Evolutionary conservation across 768 basidiomycete species (phyloP).

Genomic region (Lactarius sanguifluus): DNA sequence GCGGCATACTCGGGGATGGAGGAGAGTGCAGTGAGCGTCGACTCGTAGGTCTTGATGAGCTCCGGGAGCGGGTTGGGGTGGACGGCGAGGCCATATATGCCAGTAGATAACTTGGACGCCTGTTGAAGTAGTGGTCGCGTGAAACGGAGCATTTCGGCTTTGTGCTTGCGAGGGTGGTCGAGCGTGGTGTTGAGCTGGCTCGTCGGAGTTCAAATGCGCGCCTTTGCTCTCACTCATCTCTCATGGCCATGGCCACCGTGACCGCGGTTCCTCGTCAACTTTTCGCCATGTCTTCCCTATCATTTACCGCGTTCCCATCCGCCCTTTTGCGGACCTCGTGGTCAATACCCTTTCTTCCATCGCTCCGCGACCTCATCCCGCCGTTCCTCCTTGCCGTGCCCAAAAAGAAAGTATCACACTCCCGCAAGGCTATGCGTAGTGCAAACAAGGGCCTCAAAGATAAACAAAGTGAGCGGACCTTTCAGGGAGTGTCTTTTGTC

Average conservation of each 20-base stretch:
- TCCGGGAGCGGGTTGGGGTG: conserved; percentile 84
- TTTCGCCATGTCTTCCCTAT: conserved; percentile 30
- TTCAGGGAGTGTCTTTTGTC: background rate
- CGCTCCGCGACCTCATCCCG: conserved; percentile 75
- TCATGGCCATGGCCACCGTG: conserved; percentile 9
- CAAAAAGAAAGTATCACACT: conserved; percentile 91
- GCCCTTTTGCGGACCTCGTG: conserved; percentile 33
- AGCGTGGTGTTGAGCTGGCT: background rate
- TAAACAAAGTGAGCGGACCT: conserved; percentile 67
- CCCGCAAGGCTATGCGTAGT: conserved; percentile 90
- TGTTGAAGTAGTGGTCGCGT: conserved; percentile 64
- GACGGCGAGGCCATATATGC: conserved; percentile 79
- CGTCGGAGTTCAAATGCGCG: conserved; percentile 27
- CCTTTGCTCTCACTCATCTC: background rate
- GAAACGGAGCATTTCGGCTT: conserved; percentile 64
- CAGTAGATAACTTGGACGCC: conserved; percentile 74
- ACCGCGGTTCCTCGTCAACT: conserved; percentile 25
- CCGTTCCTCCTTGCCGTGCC: conserved; percentile 90
- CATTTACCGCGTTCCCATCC: conserved; percentile 33
- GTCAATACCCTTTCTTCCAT: conserved; percentile 44
- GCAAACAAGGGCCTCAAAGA: conserved; percentile 95
- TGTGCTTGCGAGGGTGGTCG: conserved; percentile 29
- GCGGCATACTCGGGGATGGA: conserved; percentile 78
- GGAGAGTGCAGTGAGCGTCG: conserved; percentile 67
- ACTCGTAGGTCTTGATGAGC: conserved; percentile 70